These are phyloP conservation scores for Monilinia fructigena DNA, from an alignment of 2,329 filamentous ascomycete species.

Conservation along the genomic window DNA sequence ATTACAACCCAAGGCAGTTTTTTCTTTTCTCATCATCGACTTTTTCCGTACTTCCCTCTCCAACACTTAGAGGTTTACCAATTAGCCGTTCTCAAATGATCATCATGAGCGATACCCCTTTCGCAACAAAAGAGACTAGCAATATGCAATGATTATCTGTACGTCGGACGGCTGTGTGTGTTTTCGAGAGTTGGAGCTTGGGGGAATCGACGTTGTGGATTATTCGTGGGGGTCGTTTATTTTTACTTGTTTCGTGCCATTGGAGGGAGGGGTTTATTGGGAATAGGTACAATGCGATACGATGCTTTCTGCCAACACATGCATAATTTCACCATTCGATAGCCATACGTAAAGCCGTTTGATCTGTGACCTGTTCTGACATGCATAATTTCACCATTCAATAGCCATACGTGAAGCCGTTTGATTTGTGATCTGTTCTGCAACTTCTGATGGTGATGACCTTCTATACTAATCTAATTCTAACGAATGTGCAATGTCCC, in stretches of 20 bases:
- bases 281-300: conserved; percentile 32
- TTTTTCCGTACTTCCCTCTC: not conserved
- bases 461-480: conserved; percentile 2
- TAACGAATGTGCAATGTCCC: conserved; percentile 11
- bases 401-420: conserved; percentile 5
- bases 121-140: not conserved
- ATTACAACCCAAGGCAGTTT: conserved; percentile 24
- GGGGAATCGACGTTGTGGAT: conserved; percentile 15
- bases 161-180: not conserved
- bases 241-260: conserved; percentile 16
- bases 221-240: conserved; percentile 21
- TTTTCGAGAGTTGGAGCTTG: not conserved
- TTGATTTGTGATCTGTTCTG: conserved; percentile 17
- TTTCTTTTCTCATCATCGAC: conserved; percentile 15
- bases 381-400: conserved; percentile 15
- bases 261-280: conserved; percentile 22
- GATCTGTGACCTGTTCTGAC: conserved; percentile 15
- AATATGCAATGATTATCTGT: conserved; percentile 8
- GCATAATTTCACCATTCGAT: conserved; percentile 9
- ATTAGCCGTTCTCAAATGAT: not conserved
- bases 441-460: not conserved
- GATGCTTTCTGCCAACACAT: conserved; percentile 32
- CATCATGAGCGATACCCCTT: not conserved
- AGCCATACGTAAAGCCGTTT: conserved; percentile 10
- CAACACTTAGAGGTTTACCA: not conserved